Base-by-base conservation (phyloP, 2,329 filamentous ascomycete genomes). In the Acarospora socialis region DNA sequence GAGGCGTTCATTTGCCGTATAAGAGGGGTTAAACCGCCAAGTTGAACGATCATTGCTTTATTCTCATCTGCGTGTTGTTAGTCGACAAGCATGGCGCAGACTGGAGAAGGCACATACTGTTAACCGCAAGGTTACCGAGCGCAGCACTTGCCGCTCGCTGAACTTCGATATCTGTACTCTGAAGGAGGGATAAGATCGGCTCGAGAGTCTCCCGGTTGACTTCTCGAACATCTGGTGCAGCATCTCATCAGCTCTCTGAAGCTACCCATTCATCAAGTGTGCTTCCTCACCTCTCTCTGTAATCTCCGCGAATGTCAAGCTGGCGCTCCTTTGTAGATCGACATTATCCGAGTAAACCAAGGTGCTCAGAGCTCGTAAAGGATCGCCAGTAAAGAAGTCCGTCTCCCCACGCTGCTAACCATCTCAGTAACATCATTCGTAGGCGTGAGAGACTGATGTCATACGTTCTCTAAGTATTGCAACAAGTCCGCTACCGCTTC, bases 311-410 rank as follows among this genome's bases (percentile, higher is more conserved):
- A 98, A 98, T 2, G 90, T 98, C 56, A 98, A 71, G 56, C 87
- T 95, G 32, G 90, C 90, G 61, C 90, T 95, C 44, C 90, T 73
- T 62, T 98, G 90, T 32, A 98, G 69, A 55, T 98, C 90, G 54
- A 98, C 86, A 61, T 98, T 98, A 58, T 95, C 86, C 36, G 90
- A 98, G 56, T 93, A 98, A 36, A 98, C 90, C 16, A 98, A 71
- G 8, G 87, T 98, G 59, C 83, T 94, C 35, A 98, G 65, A 27
- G 90, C 87, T 58, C 81, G 80, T 36, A 98, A 73, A 27, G 90
- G 90, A 52, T 94, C 86, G 58, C 90, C 90, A 21, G 81, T 78
- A 61, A 98, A 98, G 72, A 98, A 98, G 58, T 98, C 87, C 48
- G 86, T 95, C 57, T 98, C 90, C 52, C 77, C 80, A 53, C 90